phyloP scores from a whole-genome alignment of 2,329 filamentous ascomycete species.

The Cladosporium velox region DNA sequence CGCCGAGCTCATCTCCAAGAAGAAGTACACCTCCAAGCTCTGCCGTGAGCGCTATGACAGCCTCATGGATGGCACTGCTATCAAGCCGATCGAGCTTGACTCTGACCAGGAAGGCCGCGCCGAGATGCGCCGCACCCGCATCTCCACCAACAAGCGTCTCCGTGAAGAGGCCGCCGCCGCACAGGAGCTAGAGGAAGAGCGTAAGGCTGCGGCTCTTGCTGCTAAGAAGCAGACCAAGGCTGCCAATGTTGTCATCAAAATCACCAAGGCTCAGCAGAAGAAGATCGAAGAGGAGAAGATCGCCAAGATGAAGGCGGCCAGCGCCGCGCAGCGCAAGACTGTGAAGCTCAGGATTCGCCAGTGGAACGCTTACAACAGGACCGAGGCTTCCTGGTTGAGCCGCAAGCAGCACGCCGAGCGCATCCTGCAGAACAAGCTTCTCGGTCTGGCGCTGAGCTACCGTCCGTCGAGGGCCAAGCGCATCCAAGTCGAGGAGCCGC shows the following conservation, averaged over 20 bases:
- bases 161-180: conserved; percentile 27
- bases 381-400: conserved; percentile 13
- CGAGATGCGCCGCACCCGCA: conserved; percentile 35
- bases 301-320: conserved; percentile 13
- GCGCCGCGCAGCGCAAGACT: conserved; percentile 4
- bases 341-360: background rate
- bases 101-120: conserved; percentile 43
- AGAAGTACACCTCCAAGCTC: conserved; percentile 41
- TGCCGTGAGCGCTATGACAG: conserved; percentile 48
- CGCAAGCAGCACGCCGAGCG: conserved; percentile 15
- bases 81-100: conserved; percentile 47
- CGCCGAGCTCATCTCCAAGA: conserved; percentile 40
- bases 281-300: conserved; percentile 19
- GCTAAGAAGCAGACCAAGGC: conserved; percentile 26
- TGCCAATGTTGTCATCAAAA: conserved; percentile 17
- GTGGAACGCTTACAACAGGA: conserved; percentile 19
- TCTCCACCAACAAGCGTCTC: conserved; percentile 30
- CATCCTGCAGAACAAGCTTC: conserved; percentile 10
- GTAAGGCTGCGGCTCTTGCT: conserved; percentile 23
- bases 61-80: conserved; percentile 47
- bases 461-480: background rate
- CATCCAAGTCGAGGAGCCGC: background rate
- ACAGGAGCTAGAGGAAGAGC: conserved; percentile 26
- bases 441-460: conserved; percentile 6
- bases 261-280: conserved; percentile 13